These are phyloP conservation scores for Botrytis porri DNA, from an alignment of 2,329 filamentous ascomycete genomes.

Conservation along the genomic window DNA sequence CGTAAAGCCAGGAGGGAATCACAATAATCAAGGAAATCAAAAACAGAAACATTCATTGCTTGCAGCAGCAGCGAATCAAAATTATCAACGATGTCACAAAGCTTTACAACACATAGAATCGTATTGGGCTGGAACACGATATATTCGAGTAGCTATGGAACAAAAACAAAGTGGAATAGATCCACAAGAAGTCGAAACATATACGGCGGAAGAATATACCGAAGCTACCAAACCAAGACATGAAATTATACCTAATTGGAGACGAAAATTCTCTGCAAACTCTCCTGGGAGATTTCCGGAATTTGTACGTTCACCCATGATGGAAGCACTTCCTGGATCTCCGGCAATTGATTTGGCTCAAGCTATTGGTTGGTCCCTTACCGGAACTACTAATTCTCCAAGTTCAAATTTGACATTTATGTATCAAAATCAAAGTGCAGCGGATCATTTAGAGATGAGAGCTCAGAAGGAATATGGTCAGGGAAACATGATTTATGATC, in stretches of 20 bases:
- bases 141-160: slow-evolving; percentile 81
- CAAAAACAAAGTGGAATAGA: slow-evolving; percentile 88
- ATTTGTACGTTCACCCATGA: slow-evolving; percentile 43
- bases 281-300: slow-evolving; percentile 28
- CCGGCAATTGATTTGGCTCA: slow-evolving; percentile 43
- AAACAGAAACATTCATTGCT: slow-evolving; percentile 67
- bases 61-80: slow-evolving; percentile 77
- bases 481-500: slow-evolving; percentile 59
- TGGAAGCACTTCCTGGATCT: slow-evolving; percentile 46
- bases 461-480: slow-evolving; percentile 45
- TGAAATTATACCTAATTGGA: slow-evolving; percentile 41
- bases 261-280: slow-evolving; percentile 30
- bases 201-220: slow-evolving; percentile 65
- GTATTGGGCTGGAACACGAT: slow-evolving; percentile 84
- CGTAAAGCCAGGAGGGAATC: slow-evolving; percentile 26
- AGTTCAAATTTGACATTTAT: slow-evolving; percentile 80
- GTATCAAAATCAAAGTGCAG: slow-evolving; percentile 46
- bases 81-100: slow-evolving; percentile 84
- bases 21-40: slow-evolving; percentile 31
- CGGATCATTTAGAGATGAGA: slow-evolving; percentile 24
- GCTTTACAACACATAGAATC: slow-evolving; percentile 75
- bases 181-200: slow-evolving; percentile 52
- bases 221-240: slow-evolving; percentile 62
- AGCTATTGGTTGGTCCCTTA: slow-evolving; percentile 82
- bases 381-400: slow-evolving; percentile 80